Percentiles rank a stretch among this genome's conserved stretches.
Evolutionary conservation across 1,284 basidiomycete genomes (phyloP).

Genomic region (Lentinus polychrous): DNA sequence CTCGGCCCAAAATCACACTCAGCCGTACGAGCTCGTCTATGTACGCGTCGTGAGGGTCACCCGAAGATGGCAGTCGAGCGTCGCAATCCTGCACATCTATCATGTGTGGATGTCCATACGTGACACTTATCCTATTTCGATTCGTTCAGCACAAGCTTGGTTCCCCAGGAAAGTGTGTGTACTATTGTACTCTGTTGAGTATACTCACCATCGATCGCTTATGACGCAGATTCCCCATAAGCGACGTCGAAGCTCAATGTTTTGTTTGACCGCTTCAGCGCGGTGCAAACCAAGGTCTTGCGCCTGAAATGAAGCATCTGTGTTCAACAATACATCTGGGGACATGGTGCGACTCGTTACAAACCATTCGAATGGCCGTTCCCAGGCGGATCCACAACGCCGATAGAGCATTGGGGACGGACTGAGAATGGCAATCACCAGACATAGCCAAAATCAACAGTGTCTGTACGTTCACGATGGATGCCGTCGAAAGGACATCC

Average conservation of each 20-base stretch:
- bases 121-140: slow-evolving; percentile 60
- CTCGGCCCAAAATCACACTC: slow-evolving; percentile 80
- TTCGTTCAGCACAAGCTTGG: not conserved
- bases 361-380: slow-evolving; percentile 79
- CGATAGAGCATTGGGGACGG: slow-evolving; percentile 69
- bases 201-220: slow-evolving; percentile 78
- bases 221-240: slow-evolving; percentile 91
- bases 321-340: not conserved
- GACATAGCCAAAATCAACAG: slow-evolving; percentile 80
- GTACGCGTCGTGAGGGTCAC: slow-evolving; percentile 65
- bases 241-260: slow-evolving; percentile 76
- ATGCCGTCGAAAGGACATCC: slow-evolving; percentile 84
- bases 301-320: slow-evolving; percentile 42
- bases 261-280: slow-evolving; percentile 72
- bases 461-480: slow-evolving; percentile 84
- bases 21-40: slow-evolving; percentile 84
- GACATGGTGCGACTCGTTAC: slow-evolving; percentile 18
- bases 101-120: slow-evolving; percentile 84
- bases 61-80: slow-evolving; percentile 78
- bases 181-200: slow-evolving; percentile 1
- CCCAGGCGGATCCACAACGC: slow-evolving; percentile 75
- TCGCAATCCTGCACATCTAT: slow-evolving; percentile 94
- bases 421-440: slow-evolving; percentile 74
- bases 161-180: slow-evolving; percentile 1
- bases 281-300: slow-evolving; percentile 91